Base-by-base conservation (phyloP, 768 basidiomycete genomes). In the Dendrothele bispora region DNA sequence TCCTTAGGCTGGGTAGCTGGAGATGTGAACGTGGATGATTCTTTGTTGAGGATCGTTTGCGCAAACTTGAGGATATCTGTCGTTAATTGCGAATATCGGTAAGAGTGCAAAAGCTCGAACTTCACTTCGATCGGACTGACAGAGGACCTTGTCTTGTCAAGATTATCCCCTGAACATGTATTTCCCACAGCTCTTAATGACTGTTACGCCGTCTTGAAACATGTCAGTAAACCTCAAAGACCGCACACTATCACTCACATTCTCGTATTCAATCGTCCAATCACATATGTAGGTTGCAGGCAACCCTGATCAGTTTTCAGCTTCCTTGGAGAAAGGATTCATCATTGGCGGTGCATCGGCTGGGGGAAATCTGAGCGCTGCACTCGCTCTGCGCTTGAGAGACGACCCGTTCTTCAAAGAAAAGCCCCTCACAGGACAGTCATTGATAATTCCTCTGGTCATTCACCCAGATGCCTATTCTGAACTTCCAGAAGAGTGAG, bases 91-190 rank as follows among this genome's bases (percentile, higher is more conserved):
- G 51, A 52, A 12, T 52, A 52, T 34, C 41, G 51, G 51, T 48
- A 5, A 36, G 17, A 17, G 18, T 36, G 22, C 27, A n/a, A n/a
- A n/a, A n/a, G n/a, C n/a, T n/a, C n/a, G n/a, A 32, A 18, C 28
- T 21, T 3, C 22, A 20, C 11, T 17, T 24, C n/a, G 10, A 11
- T 2, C 18, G 22, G 14, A 21, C 25, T 20, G 20, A 39, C 27
- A 8, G 3, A n/a, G 10, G 21, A 22, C 22, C 3, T 8, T 45
- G 20, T n/a, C n/a, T 14, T 4, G 5, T 43, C 32, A 30, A 56
- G 62, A 38, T 49, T 58, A 2, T 60, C 60, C 2, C 62, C 62
- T 3, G 62, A 63, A 40, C 36, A 57, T 39, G 52, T 55, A 3
- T 61, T 55, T 34, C 62, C 62, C 5, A 48, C 43, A 4, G 50